Conservation (phyloP, 2,329 filamentous ascomycete species). For the Ceratocystis eucalypticola region DNA sequence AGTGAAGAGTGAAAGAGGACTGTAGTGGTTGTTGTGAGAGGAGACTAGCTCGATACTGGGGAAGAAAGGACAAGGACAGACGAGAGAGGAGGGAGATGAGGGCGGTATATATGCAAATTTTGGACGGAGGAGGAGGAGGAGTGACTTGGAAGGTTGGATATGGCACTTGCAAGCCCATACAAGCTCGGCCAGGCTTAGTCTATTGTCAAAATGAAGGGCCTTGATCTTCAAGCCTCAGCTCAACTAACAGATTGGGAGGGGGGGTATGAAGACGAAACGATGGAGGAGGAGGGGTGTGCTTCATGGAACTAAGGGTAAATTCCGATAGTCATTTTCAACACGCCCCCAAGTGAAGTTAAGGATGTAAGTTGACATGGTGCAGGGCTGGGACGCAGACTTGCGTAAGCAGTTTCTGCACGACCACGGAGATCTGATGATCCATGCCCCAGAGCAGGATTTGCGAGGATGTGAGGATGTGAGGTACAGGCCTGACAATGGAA, state of each 20-base stretch:
- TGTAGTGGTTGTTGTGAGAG: constrained; percentile 6
- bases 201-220: too few species aligned
- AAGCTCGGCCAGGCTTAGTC: too few species aligned
- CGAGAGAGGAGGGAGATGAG: neutral
- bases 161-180: neutral
- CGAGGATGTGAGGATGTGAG: neutral
- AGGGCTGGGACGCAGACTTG: neutral
- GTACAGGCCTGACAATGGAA: too few species aligned
- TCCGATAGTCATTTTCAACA: too few species aligned
- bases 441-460: neutral
- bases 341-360: neutral
- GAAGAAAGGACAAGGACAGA: constrained; percentile 1
- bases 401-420: neutral
- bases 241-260: too few species aligned
- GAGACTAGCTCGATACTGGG: constrained; percentile 18
- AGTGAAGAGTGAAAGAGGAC: constrained; percentile 10
- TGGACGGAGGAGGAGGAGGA: neutral
- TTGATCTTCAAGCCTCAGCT: too few species aligned
- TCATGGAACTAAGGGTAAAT: neutral
- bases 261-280: too few species aligned
- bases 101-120: constrained; percentile 10
- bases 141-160: neutral
- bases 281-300: neutral
- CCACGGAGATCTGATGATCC: neutral
- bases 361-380: neutral